A percentile compares a stretch with the other conserved stretches of the same genome.
Conservation (phyloP, 192 early-diverging fungal species). For the Linderina pennispora region DNA sequence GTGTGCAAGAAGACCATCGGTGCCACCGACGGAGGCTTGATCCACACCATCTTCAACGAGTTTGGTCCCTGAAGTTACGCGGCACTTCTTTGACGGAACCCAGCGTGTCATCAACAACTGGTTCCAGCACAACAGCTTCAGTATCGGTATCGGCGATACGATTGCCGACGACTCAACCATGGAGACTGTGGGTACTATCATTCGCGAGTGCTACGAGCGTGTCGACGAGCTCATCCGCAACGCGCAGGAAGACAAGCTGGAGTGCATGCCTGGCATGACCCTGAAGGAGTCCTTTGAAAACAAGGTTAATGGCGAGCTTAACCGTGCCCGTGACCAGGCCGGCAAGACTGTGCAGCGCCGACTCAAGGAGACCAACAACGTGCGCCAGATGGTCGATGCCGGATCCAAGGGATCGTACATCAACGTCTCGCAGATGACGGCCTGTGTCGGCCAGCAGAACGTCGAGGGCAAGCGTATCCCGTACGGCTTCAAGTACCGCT, state of each 20-base stretch:
- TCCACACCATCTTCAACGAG: slow-evolving; percentile 95
- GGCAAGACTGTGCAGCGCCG: slow-evolving; percentile 77
- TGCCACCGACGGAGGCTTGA: slow-evolving; percentile 72
- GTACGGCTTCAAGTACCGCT: slow-evolving; percentile 90
- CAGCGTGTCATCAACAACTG: slow-evolving; percentile 95
- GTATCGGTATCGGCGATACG: slow-evolving; percentile 96
- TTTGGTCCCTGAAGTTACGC: slow-evolving; percentile 81
- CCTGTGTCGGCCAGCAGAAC: slow-evolving; percentile 99
- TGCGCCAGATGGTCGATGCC: slow-evolving; percentile 92
- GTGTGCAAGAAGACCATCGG: slow-evolving; percentile 95
- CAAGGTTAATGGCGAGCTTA: slow-evolving; percentile 79
- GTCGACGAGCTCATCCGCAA: slow-evolving; percentile 74
- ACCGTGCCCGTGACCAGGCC: slow-evolving; percentile 86
- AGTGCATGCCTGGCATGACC: slow-evolving; percentile 86
- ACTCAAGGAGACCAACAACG: slow-evolving; percentile 90
- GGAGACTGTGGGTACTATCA: slow-evolving; percentile 68
- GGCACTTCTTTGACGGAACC: slow-evolving; percentile 85
- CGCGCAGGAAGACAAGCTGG: slow-evolving; percentile 80
- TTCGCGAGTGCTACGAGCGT: slow-evolving; percentile 65
- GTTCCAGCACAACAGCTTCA: slow-evolving; percentile 91
- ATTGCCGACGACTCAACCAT: slow-evolving; percentile 84
- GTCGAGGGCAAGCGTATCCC: slow-evolving; percentile 99
- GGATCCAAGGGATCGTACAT: slow-evolving; percentile 96
- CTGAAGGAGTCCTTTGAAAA: slow-evolving; percentile 88
- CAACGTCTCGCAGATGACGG: slow-evolving; percentile 97